Percentiles rank a stretch among this genome's conserved stretches.
Evolutionary conservation across 108 stramenopile species (phyloP).

Genomic region (Cyclotella baltica): DNA sequence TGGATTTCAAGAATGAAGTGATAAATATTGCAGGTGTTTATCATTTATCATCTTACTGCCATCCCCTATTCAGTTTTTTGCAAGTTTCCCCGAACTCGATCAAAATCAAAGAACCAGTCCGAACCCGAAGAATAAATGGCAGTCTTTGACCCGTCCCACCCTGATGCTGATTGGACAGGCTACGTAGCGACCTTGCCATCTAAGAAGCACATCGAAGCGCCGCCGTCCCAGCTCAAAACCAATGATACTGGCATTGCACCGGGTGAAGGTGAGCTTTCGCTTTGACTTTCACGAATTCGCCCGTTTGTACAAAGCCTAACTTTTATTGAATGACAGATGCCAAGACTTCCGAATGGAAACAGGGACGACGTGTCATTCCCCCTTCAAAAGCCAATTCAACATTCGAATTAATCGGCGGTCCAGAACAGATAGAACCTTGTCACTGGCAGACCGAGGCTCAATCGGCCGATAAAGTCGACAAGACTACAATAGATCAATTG

Average conservation of each 20-base stretch:
- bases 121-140: background rate
- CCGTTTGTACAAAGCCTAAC: background rate
- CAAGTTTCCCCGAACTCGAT: too few species aligned
- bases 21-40: too few species aligned
- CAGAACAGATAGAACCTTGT: conserved; percentile 22
- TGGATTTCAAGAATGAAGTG: too few species aligned
- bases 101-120: background rate
- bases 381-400: conserved; percentile 16
- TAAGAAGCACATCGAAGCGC: conserved; percentile 40
- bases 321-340: background rate
- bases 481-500: conserved; percentile 49
- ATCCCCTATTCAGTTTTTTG: too few species aligned
- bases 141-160: conserved; percentile 47
- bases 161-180: conserved; percentile 66
- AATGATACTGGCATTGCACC: conserved; percentile 21
- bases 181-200: conserved; percentile 24
- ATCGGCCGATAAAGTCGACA: conserved; percentile 33
- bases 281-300: background rate
- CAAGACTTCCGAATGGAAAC: conserved; percentile 13
- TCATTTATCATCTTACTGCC: too few species aligned
- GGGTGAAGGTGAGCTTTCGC: background rate
- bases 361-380: conserved; percentile 7
- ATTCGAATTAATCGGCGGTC: conserved; percentile 37
- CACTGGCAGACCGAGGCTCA: conserved; percentile 58
- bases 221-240: conserved; percentile 33